Percentiles rank a stretch among this genome's conserved stretches.
Evolutionary conservation across 1,284 basidiomycete species (phyloP).

Genomic region (Cryptococcus amylolentus): DNA sequence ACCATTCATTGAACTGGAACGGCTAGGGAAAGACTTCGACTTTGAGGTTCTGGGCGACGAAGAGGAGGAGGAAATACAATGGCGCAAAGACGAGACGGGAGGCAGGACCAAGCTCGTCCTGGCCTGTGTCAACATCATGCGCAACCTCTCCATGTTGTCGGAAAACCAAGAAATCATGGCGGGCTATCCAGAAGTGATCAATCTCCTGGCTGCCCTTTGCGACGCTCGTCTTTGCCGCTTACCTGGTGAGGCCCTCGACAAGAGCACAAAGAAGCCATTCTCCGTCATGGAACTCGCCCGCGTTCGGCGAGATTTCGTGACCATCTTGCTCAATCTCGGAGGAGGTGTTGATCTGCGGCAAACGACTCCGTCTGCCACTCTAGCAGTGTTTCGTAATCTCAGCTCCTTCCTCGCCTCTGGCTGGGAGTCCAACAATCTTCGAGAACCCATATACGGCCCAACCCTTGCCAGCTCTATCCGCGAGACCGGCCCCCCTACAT

Average conservation of each 20-base stretch:
- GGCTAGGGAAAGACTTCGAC: slow-evolving; percentile 82
- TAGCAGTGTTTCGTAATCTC: slow-evolving; percentile 63
- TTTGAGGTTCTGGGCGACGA: slow-evolving; percentile 60
- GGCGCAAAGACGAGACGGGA: slow-evolving; percentile 17
- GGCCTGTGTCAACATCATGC: slow-evolving; percentile 72
- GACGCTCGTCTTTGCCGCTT: slow-evolving; percentile 53
- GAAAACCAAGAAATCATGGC: slow-evolving; percentile 72
- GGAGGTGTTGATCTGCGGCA: slow-evolving; percentile 52
- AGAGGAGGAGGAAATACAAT: slow-evolving; percentile 45
- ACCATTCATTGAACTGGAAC: slow-evolving; percentile 77
- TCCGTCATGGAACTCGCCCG: slow-evolving; percentile 68
- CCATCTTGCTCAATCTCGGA: slow-evolving; percentile 67
- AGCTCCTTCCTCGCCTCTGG: slow-evolving; percentile 62
- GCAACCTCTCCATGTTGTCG: slow-evolving; percentile 71
- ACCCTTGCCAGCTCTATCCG: slow-evolving; percentile 15
- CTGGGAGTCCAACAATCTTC: slow-evolving; percentile 59
- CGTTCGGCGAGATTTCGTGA: slow-evolving; percentile 72
- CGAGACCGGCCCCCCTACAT: slow-evolving; percentile 23
- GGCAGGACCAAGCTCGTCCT: slow-evolving; percentile 60
- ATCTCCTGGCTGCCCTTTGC: slow-evolving; percentile 65
- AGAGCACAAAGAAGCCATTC: slow-evolving; percentile 48
- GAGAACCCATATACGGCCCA: slow-evolving; percentile 50
- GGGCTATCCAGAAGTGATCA: slow-evolving; percentile 62
- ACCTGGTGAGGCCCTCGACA: slow-evolving; percentile 31
- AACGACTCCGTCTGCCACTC: slow-evolving; percentile 52